phyloP scores from a whole-genome alignment of 345 rosid genomes.

The Gossypium arboreum region DNA sequence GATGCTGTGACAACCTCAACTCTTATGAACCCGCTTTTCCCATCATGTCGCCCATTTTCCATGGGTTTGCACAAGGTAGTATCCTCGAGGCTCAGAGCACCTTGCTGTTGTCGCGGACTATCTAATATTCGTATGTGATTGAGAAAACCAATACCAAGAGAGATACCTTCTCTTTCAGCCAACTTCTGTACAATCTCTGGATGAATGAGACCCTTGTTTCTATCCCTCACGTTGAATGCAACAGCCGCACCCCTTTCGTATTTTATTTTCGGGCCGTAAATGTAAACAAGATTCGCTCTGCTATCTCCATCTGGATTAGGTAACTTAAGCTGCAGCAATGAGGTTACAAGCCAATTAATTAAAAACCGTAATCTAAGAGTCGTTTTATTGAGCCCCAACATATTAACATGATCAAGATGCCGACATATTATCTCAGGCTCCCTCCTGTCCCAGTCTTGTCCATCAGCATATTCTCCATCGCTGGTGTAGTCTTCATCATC shows the following conservation, averaged over 20 bases:
- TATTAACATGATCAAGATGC: conserved; percentile 85
- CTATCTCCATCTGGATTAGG: conserved; percentile 54
- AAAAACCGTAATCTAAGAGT: conserved; percentile 70
- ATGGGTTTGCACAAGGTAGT: conserved; percentile 62
- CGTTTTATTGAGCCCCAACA: conserved; percentile 94
- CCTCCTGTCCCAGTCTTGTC: conserved; percentile 65
- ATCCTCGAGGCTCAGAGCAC: conserved; percentile 47
- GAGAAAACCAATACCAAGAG: conserved; percentile 84
- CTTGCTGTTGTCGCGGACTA: conserved; percentile 45
- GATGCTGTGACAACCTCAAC: conserved; percentile 98
- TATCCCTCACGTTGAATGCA: conserved; percentile 79
- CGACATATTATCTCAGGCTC: conserved; percentile 86
- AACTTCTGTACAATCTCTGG: conserved; percentile 90
- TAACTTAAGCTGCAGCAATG: conserved; percentile 76
- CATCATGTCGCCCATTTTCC: conserved; percentile 61
- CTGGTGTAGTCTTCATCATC: conserved; percentile 71
- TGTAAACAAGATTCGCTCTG: conserved; percentile 66
- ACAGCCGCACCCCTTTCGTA: conserved; percentile 95
- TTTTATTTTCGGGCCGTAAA: conserved; percentile 94
- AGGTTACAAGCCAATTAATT: conserved; percentile 95
- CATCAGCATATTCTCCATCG: conserved; percentile 73
- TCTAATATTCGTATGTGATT: conserved; percentile 78
- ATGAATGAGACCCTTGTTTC: conserved; percentile 59
- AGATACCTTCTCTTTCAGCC: conserved; percentile 88
- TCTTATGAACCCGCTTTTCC: conserved; percentile 60